Evolutionary conservation across 192 early-diverging fungal genomes (phyloP).

Genomic region (Umbelopsis ramanniana): DNA sequence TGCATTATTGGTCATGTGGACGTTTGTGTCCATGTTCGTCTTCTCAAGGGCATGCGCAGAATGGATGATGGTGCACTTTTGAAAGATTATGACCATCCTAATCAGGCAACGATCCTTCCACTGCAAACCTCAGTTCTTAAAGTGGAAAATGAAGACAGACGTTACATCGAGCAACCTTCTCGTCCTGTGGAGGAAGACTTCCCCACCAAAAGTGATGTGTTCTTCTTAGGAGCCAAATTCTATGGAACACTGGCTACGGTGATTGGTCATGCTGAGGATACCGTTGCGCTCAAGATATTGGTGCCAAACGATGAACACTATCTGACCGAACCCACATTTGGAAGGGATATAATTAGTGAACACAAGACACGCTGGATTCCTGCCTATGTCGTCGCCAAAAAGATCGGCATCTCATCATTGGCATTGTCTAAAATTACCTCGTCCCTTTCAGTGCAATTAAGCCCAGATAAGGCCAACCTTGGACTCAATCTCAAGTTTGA

Average conservation of each 20-base stretch:
- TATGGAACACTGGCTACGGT: conserved; percentile 81
- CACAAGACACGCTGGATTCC: conserved; percentile 41
- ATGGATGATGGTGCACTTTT: conserved; percentile 71
- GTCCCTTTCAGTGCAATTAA: conserved; percentile 66
- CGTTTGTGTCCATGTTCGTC: conserved; percentile 56
- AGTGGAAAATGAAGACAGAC: conserved; percentile 67
- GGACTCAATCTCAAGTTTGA: conserved; percentile 95
- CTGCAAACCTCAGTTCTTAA: conserved; percentile 64
- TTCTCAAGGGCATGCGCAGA: conserved; percentile 68
- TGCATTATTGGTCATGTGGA: conserved; percentile 72
- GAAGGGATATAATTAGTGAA: conserved; percentile 45
- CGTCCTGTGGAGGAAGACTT: conserved; percentile 71
- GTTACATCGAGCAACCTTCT: conserved; percentile 74
- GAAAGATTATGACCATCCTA: conserved; percentile 68
- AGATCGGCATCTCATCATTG: conserved; percentile 63
- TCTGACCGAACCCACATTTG: conserved; percentile 51
- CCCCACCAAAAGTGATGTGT: conserved; percentile 69
- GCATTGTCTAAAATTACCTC: conserved; percentile 87
- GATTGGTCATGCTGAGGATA: conserved; percentile 53
- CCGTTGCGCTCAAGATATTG: conserved; percentile 47
- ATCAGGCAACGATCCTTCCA: conserved; percentile 51
- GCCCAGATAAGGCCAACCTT: conserved; percentile 69
- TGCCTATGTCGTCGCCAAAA: conserved; percentile 69
- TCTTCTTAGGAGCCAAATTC: conserved; percentile 76
- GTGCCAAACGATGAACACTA: conserved; percentile 40